Evolutionary conservation across 2,329 filamentous ascomycete genomes (phyloP), one percentile per base, ranked within the genome.

Genomic region (Cyphellophora attinorum): DNA sequence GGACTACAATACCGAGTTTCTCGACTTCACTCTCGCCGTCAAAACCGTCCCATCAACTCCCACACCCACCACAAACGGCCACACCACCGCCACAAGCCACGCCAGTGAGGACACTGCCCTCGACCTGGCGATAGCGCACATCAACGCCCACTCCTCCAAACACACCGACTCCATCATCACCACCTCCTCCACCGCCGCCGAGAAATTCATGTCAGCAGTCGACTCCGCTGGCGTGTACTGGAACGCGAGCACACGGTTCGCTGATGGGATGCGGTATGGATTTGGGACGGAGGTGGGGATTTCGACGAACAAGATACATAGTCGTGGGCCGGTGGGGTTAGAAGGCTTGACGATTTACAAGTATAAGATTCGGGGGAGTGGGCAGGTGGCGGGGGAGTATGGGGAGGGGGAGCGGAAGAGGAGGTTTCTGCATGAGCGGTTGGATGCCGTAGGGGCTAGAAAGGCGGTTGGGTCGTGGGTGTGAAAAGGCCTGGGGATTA

Each of bases 241-340:
- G 86, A 98, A 98, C 57, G 84, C 86, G 5, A 93, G 85, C 15
- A 94, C 85, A 6, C 76, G 91, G 33, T 89, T 98, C 63, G 86
- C 88, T 5, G 91, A 98, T 57, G 91, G 91, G 5, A 95, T 93
- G 82, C 74, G 91, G 27, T 96, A 93, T 57, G 91, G 91, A 5
- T 98, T 98, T 60, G 91, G 91, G 31, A 96, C 91, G 0, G 91
- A 98, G 62, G 91, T 98, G 15, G 91, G 91, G 35, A 96, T 98
- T 61, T 93, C 84, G 64, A 98, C 91, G 32, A 98, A 95, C 68
- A 98, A 96, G 68, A 94, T 98, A 45, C 91, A 98, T 57, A 83
- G 85, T 2, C 70, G 91, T 33, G 91, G 91, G 0, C 91, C 91
- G 0, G 91, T 98, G 5, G 91, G 91, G 1, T 65, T 98, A 34